Conservation (phyloP, 257 asterid species). For the Scutellaria minor region DNA sequence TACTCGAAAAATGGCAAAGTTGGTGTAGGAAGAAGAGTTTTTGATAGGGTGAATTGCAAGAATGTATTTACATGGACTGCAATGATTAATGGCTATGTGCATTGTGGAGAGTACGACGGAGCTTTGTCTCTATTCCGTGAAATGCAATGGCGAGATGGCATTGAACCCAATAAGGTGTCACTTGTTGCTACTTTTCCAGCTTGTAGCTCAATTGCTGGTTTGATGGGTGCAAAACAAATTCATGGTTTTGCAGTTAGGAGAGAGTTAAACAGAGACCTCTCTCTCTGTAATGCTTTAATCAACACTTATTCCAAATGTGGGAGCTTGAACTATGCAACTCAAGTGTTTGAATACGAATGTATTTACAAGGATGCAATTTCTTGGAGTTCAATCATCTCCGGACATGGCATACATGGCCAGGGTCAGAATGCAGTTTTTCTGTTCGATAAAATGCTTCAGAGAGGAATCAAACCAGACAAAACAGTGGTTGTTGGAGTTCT, state of each 20-base stretch:
- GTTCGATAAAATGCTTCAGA: constrained; percentile 56
- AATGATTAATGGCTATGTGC: constrained; percentile 64
- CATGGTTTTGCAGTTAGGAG: constrained; percentile 66
- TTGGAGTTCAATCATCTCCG: constrained; percentile 69
- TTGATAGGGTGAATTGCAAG: constrained; percentile 46
- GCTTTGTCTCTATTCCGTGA: constrained; percentile 57
- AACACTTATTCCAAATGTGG: constrained; percentile 69
- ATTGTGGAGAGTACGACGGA: constrained; percentile 46
- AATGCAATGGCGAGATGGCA: constrained; percentile 52
- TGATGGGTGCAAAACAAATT: constrained; percentile 66
- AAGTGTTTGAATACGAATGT: constrained; percentile 55
- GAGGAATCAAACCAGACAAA: constrained; percentile 55
- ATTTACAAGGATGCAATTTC: constrained; percentile 57
- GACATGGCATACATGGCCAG: constrained; percentile 65
- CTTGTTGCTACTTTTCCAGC: constrained; percentile 63
- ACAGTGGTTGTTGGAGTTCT: constrained; percentile 59
- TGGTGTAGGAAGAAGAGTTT: constrained; percentile 54
- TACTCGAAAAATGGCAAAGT: constrained; percentile 53
- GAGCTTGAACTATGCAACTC: constrained; percentile 50
- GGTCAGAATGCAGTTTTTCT: constrained; percentile 51
- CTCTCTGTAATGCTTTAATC: constrained; percentile 62
- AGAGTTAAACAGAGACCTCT: constrained; percentile 44
- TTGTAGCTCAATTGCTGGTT: constrained; percentile 53
- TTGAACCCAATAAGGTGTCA: constrained; percentile 66
- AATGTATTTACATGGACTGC: constrained; percentile 74